A percentile compares a stretch with the other conserved stretches of the same genome.
Evolutionary conservation across 176 grass and related monocot genomes (phyloP).

Genomic region (Eragrostis curvula): DNA sequence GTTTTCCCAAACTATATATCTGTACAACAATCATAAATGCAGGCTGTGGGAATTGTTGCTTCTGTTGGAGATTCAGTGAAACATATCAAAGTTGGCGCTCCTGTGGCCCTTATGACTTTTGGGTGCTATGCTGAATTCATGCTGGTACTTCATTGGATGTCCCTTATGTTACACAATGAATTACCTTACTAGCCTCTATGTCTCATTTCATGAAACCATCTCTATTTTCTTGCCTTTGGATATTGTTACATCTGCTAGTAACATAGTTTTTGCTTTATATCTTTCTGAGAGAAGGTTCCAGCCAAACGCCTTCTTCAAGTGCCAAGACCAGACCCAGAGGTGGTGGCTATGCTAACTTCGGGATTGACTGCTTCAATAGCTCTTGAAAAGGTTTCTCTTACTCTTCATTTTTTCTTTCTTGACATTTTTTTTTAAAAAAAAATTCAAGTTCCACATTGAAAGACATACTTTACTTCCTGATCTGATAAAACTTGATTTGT

Average conservation of each 20-base stretch:
- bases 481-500: background rate
- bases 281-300: slow-evolving; percentile 66
- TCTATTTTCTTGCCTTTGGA: background rate
- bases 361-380: slow-evolving; percentile 98
- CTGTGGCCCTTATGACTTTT: slow-evolving; percentile 96
- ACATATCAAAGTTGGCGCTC: slow-evolving; percentile 86
- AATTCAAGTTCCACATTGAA: background rate
- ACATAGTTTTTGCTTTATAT: slow-evolving; percentile 29
- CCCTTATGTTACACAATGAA: slow-evolving; percentile 29
- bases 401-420: background rate
- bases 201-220: slow-evolving; percentile 25
- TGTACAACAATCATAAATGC: slow-evolving; percentile 28
- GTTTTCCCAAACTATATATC: background rate
- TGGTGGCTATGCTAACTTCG: slow-evolving; percentile 97
- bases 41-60: slow-evolving; percentile 94
- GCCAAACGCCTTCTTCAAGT: slow-evolving; percentile 96
- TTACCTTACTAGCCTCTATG: background rate
- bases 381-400: slow-evolving; percentile 77
- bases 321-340: slow-evolving; percentile 90
- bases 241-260: slow-evolving; percentile 19
- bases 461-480: too few relatives aligned
- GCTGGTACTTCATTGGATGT: slow-evolving; percentile 49
- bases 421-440: slow-evolving; percentile 3
- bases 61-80: slow-evolving; percentile 81
- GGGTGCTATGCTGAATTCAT: slow-evolving; percentile 92